These are phyloP conservation scores for Rhizopus arrhizus DNA, from an alignment of 371 early-diverging fungal genomes.

Conservation along the genomic window DNA sequence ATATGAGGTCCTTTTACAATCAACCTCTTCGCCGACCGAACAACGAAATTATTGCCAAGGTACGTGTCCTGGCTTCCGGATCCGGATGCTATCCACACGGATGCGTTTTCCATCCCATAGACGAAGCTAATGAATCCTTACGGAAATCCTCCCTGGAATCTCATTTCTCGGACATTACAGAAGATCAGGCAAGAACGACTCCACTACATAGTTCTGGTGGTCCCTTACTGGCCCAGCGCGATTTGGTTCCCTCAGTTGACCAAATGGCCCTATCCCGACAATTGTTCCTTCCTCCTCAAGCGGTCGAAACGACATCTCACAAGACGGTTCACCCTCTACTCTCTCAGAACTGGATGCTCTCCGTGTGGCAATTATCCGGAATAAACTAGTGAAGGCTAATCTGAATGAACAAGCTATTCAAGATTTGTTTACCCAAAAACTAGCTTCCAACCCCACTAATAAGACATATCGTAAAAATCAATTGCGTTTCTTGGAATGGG, in stretches of 20 bases:
- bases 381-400: too few relatives aligned
- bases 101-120: slow-evolving; percentile 9
- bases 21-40: slow-evolving; percentile 32
- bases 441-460: slow-evolving; percentile 1
- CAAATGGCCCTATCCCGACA: too few relatives aligned
- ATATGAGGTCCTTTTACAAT: slow-evolving; percentile 16
- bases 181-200: slow-evolving; percentile 11
- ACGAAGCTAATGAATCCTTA: neutral
- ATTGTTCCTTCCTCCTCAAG: too few relatives aligned
- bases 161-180: neutral
- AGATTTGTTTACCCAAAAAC: too few relatives aligned
- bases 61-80: slow-evolving; percentile 26
- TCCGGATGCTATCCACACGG: slow-evolving; percentile 8
- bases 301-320: too few relatives aligned
- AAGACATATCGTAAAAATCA: slow-evolving; percentile 5
- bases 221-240: too few relatives aligned
- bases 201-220: too few relatives aligned
- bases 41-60: slow-evolving; percentile 10
- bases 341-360: too few relatives aligned
- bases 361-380: too few relatives aligned
- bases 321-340: too few relatives aligned
- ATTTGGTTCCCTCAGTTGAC: too few relatives aligned
- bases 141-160: slow-evolving; percentile 21
- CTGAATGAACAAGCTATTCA: too few relatives aligned
- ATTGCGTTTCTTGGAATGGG: slow-evolving; percentile 10